phyloP scores from a whole-genome alignment of 2,329 filamentous ascomycete genomes.

The Sarocladium brachiariae region DNA sequence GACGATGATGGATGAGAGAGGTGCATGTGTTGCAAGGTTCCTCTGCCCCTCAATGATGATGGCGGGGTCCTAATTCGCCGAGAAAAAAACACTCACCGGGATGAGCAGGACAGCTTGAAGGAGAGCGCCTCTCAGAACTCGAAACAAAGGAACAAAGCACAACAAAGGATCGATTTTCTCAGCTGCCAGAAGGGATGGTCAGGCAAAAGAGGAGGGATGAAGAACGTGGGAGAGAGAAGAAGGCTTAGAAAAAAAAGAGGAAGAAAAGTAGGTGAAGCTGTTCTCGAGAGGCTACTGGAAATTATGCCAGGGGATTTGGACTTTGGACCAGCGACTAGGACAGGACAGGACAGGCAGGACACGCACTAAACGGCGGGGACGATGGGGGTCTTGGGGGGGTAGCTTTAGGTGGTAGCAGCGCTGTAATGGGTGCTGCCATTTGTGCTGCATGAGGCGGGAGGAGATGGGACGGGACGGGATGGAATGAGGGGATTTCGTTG shows the following conservation, averaged over 20 bases:
- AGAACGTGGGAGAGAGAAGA: neutral
- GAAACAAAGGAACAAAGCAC: neutral
- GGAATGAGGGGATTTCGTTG: too few species aligned
- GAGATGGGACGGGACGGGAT: too few species aligned
- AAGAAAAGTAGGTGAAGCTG: conserved; percentile 6
- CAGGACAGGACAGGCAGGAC: too few species aligned
- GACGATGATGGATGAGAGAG: too few species aligned
- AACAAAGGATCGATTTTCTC: neutral
- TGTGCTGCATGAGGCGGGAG: too few species aligned
- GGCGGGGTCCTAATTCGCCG: conserved; percentile 4
- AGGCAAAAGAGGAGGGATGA: neutral
- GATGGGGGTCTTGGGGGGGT: neutral
- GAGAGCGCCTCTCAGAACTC: neutral
- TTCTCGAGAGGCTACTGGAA: neutral
- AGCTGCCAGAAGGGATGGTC: neutral
- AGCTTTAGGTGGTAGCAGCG: conserved; percentile 6
- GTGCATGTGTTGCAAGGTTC: too few species aligned
- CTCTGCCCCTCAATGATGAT: conserved; percentile 7
- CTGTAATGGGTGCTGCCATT: neutral
- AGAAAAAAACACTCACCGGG: conserved; percentile 6
- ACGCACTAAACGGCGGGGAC: neutral
- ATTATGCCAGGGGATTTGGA: neutral
- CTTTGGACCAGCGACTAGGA: too few species aligned
- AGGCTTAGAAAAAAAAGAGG: neutral
- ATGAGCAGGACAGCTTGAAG: neutral